A percentile compares a stretch with the other conserved stretches of the same genome.
Conservation (phyloP, 73 alveolate genomes). For the Paraurostyla sp. region DNA sequence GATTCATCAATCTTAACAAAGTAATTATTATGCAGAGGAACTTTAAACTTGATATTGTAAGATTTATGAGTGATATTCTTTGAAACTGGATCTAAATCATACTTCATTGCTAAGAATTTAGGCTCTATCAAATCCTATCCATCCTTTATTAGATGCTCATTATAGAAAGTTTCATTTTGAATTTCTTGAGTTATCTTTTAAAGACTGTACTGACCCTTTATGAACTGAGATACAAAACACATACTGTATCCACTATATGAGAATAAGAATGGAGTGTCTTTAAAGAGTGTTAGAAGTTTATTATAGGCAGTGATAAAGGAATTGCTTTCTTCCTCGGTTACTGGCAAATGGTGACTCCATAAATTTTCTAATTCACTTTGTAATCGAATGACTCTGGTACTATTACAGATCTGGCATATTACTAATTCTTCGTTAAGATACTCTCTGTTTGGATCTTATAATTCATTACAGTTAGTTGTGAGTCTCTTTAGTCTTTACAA, state of each 20-base stretch:
- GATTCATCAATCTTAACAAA: background rate
- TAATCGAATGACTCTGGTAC: background rate
- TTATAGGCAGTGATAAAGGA: background rate
- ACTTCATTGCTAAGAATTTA: background rate
- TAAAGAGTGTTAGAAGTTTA: background rate
- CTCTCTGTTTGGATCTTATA: too few species aligned
- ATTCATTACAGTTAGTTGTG: too few species aligned
- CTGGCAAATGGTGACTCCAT: background rate
- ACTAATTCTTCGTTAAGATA: background rate
- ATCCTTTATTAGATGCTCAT: background rate
- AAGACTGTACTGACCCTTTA: background rate
- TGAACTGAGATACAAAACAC: conserved; percentile 4
- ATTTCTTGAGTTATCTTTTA: background rate
- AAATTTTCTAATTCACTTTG: background rate
- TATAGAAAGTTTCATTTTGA: background rate
- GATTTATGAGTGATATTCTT: background rate
- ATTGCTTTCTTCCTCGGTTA: background rate
- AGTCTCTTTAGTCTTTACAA: too few species aligned
- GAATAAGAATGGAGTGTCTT: background rate
- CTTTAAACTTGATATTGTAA: background rate
- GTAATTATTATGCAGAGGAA: background rate
- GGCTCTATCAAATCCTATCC: conserved; percentile 31
- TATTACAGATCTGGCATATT: conserved; percentile 3
- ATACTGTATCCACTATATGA: background rate
- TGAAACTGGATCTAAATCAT: background rate